Evolutionary conservation across 352 stramenopile genomes (phyloP).

Genomic region (Peronospora farinosa): DNA sequence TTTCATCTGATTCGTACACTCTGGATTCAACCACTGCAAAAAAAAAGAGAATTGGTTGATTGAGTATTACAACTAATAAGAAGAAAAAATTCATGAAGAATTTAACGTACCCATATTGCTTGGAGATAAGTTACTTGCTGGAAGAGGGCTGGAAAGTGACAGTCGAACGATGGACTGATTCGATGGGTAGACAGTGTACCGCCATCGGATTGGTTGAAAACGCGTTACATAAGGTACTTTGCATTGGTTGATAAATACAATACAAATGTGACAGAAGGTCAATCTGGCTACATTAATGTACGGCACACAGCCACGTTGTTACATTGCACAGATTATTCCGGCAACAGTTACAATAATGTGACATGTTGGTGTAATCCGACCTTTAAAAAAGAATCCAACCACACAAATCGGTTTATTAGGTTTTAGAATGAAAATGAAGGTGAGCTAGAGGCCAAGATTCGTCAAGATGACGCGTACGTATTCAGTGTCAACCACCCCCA

Average conservation of each 20-base stretch:
- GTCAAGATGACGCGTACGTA: constrained; percentile 30
- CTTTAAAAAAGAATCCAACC: too few species aligned
- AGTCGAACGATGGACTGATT: constrained; percentile 2
- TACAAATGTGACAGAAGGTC: too few species aligned
- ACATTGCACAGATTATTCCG: too few species aligned
- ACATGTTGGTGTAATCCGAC: too few species aligned
- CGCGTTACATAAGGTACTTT: too few species aligned
- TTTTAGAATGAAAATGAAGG: too few species aligned
- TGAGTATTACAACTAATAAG: not conserved
- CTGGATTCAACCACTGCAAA: constrained; percentile 19
- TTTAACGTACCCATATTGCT: constrained; percentile 19
- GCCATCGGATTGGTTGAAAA: constrained; percentile 23
- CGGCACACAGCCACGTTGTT: too few species aligned
- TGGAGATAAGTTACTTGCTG: not conserved
- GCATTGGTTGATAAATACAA: too few species aligned
- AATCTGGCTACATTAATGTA: constrained; percentile 5
- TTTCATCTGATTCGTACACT: constrained; percentile 12
- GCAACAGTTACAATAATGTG: too few species aligned
- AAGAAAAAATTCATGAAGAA: not conserved
- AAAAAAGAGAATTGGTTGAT: not conserved
- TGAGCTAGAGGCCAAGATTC: constrained; percentile 45
- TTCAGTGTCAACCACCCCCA: constrained; percentile 6
- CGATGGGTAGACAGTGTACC: constrained; percentile 27
- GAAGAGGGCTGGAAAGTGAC: not conserved
- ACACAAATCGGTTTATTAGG: too few species aligned